These are phyloP conservation scores for Trichoderma arundinaceum DNA, from an alignment of 2,329 filamentous ascomycete genomes.

Conservation along the genomic window DNA sequence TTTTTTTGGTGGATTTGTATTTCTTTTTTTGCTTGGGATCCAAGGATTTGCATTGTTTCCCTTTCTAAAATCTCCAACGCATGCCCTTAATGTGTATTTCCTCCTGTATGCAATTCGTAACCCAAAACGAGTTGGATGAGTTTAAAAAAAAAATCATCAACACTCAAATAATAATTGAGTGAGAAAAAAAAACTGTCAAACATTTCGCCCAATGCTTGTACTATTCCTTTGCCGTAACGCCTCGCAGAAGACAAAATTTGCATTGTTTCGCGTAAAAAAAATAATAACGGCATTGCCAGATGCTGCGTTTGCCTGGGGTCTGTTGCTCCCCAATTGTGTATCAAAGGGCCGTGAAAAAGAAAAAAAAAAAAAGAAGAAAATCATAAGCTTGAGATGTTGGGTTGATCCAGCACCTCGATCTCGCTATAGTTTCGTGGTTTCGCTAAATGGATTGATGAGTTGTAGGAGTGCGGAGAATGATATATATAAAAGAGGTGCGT, in stretches of 20 bases:
- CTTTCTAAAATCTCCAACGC: constrained; percentile 17
- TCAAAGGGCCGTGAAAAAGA: constrained; percentile 27
- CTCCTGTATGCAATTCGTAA: constrained; percentile 31
- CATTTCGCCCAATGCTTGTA: constrained; percentile 29
- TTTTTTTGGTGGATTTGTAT: not conserved
- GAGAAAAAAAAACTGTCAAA: constrained; percentile 20
- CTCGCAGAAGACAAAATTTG: constrained; percentile 28
- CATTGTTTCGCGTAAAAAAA: constrained; percentile 18
- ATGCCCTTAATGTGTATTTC: constrained; percentile 21
- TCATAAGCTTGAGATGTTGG: constrained; percentile 22
- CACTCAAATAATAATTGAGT: constrained; percentile 7
- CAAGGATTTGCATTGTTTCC: constrained; percentile 1
- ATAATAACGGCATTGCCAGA: constrained; percentile 24
- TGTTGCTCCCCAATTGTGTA: constrained; percentile 30
- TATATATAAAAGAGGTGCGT: not conserved
- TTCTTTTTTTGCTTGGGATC: constrained; percentile 18
- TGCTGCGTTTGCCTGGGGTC: constrained; percentile 27
- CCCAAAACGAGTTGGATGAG: not conserved
- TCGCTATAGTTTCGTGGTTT: constrained; percentile 15
- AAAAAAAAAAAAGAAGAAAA: not conserved
- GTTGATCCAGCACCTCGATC: constrained; percentile 11
- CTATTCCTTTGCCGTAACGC: constrained; percentile 29
- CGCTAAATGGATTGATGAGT: constrained; percentile 18
- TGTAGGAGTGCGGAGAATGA: not conserved
- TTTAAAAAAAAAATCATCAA: constrained; percentile 16